Percentiles rank a stretch among this genome's conserved stretches.
Evolutionary conservation across 345 rosid genomes (phyloP).

Genomic region (Eucalyptus coolabah): DNA sequence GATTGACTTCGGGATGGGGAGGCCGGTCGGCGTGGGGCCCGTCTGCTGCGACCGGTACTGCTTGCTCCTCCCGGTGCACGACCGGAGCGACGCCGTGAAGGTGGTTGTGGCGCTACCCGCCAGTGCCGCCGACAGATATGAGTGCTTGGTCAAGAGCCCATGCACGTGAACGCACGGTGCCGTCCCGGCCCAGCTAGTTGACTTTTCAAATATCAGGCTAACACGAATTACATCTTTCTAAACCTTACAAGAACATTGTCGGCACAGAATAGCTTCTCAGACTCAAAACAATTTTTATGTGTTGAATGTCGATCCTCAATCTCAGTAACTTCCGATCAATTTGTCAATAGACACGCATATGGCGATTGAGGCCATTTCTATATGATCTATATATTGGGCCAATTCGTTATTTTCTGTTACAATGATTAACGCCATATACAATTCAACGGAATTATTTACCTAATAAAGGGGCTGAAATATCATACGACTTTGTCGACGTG

Average conservation of each 20-base stretch:
- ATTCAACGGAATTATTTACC: background rate
- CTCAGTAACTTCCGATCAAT: background rate
- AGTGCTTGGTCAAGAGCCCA: conserved; percentile 33
- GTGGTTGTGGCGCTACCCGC: conserved; percentile 75
- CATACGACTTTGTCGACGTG: background rate
- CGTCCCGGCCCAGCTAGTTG: background rate
- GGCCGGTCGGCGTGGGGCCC: conserved; percentile 57
- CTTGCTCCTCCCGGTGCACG: conserved; percentile 49
- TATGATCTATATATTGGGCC: background rate
- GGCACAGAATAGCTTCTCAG: background rate
- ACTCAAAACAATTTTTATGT: background rate
- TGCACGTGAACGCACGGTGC: conserved; percentile 8
- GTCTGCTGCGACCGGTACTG: conserved; percentile 70
- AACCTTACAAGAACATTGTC: background rate
- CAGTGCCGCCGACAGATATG: conserved; percentile 41
- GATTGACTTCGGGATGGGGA: conserved; percentile 74
- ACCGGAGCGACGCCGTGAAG: conserved; percentile 44
- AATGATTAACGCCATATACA: background rate
- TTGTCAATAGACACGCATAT: background rate
- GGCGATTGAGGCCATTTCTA: background rate
- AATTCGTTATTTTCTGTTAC: background rate
- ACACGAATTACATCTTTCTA: background rate
- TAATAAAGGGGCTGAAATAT: background rate
- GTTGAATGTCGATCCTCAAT: background rate
- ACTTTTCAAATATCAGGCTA: background rate